A percentile compares a stretch with the other conserved stretches of the same genome.
Conservation (phyloP, 169 alveolate species). For the Pseudocohnilembus persalinus region DNA sequence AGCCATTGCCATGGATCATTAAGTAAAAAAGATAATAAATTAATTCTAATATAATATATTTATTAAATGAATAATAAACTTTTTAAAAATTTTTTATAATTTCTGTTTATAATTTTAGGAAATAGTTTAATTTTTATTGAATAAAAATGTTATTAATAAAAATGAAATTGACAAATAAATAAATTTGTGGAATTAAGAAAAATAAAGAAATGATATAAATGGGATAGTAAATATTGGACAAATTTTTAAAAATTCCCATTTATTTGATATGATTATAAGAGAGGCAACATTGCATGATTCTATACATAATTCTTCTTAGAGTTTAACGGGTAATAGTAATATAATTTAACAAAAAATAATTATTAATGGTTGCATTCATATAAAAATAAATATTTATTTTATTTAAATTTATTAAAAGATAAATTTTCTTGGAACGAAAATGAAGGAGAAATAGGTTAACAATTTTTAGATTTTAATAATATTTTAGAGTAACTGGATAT, state of each 20-base stretch:
- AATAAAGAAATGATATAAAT: background rate
- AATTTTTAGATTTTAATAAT: background rate
- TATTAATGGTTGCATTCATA: too few relatives aligned
- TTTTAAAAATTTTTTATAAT: too few relatives aligned
- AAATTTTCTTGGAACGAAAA: background rate
- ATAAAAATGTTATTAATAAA: background rate
- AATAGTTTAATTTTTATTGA: conserved; percentile 1
- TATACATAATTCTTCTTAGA: conserved; percentile 1
- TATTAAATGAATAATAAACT: background rate
- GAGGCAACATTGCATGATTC: conserved; percentile 32
- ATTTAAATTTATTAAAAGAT: background rate
- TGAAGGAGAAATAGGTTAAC: background rate
- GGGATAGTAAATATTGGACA: background rate
- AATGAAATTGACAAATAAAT: background rate
- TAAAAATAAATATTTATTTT: too few relatives aligned
- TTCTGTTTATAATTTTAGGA: background rate
- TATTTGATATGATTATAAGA: conserved; percentile 12
- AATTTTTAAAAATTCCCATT: background rate
- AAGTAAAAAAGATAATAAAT: background rate
- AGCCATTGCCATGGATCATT: conserved; percentile 22
- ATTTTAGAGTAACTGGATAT: background rate
- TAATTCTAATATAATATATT: background rate
- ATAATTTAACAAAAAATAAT: too few relatives aligned
- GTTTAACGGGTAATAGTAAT: background rate
- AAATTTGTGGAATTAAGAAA: background rate